A percentile compares a stretch with the other conserved stretches of the same genome.
phyloP scores from a whole-genome alignment of 768 basidiomycete species.

The Nidularia sp. region DNA sequence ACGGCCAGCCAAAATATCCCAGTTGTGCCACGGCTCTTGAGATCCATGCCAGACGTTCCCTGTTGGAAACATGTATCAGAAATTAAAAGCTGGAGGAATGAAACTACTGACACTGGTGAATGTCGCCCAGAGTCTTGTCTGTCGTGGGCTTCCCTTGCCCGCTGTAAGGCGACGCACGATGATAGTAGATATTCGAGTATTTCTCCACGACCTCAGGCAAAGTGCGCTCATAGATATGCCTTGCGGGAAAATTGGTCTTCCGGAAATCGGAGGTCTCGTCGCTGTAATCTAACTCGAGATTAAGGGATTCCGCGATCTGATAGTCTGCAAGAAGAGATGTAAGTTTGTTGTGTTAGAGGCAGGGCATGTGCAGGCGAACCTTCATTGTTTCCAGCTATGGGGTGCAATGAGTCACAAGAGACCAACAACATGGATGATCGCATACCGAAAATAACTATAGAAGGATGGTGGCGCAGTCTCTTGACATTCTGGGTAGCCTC shows the following conservation, averaged over 20 bases:
- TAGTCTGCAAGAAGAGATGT: constrained; percentile 50
- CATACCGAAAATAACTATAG: constrained; percentile 82
- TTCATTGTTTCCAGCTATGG: constrained; percentile 77
- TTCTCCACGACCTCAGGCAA: constrained; percentile 71
- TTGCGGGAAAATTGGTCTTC: constrained; percentile 82
- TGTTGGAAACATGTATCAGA: constrained; percentile 14
- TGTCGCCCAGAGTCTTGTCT: constrained; percentile 78
- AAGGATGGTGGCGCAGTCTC: constrained; percentile 83
- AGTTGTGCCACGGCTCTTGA: constrained; percentile 92
- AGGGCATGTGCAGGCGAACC: constrained; percentile 23
- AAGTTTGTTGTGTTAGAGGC: too few species aligned
- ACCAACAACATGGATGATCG: constrained; percentile 1
- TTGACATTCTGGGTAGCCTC: constrained; percentile 87
- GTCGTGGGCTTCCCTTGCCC: constrained; percentile 67
- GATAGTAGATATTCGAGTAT: constrained; percentile 70
- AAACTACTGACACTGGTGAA: constrained; percentile 74
- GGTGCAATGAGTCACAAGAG: constrained; percentile 1
- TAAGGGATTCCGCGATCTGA: constrained; percentile 75
- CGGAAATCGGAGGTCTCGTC: constrained; percentile 84
- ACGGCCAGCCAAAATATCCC: constrained; percentile 85
- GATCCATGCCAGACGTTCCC: constrained; percentile 95
- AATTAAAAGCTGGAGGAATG: constrained; percentile 1
- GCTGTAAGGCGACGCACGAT: constrained; percentile 87
- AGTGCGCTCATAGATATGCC: constrained; percentile 85
- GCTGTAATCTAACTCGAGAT: constrained; percentile 79